Evolutionary conservation across 768 basidiomycete genomes (phyloP).

Genomic region (Russula sp.): DNA sequence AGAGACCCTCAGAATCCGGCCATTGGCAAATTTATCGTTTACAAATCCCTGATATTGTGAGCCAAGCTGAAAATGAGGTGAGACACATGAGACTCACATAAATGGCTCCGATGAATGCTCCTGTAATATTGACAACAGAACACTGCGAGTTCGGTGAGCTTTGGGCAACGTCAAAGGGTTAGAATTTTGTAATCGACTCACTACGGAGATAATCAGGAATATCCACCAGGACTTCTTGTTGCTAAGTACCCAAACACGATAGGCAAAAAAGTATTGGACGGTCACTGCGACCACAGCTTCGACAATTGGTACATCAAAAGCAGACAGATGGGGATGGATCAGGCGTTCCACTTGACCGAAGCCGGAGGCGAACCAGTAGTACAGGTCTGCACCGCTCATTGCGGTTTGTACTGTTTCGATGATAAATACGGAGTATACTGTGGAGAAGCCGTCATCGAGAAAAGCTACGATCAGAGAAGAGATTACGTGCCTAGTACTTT

Average conservation of each 20-base stretch:
- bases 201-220: not conserved
- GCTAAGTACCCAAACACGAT: conserved; percentile 14
- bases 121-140: not conserved
- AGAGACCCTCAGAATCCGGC: not conserved
- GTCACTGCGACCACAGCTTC: not conserved
- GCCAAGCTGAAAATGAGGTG: not conserved
- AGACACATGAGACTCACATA: not conserved
- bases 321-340: not conserved
- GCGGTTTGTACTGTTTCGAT: conserved; percentile 7
- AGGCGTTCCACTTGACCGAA: conserved; percentile 17
- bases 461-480: not conserved
- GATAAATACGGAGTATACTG: conserved; percentile 5
- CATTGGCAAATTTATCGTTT: not conserved
- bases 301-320: conserved; percentile 1
- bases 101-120: not conserved
- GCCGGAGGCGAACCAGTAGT: conserved; percentile 4
- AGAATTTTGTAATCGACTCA: not conserved
- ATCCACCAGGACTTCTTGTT: not conserved
- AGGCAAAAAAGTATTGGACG: conserved; percentile 14
- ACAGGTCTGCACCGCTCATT: conserved; percentile 2
- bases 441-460: not conserved
- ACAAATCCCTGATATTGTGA: not conserved
- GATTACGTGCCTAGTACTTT: not conserved
- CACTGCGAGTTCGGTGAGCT: not conserved
- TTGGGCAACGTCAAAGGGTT: no score